phyloP scores from a whole-genome alignment of 2,329 filamentous ascomycete genomes.

The Amesomyces nigricolor region DNA sequence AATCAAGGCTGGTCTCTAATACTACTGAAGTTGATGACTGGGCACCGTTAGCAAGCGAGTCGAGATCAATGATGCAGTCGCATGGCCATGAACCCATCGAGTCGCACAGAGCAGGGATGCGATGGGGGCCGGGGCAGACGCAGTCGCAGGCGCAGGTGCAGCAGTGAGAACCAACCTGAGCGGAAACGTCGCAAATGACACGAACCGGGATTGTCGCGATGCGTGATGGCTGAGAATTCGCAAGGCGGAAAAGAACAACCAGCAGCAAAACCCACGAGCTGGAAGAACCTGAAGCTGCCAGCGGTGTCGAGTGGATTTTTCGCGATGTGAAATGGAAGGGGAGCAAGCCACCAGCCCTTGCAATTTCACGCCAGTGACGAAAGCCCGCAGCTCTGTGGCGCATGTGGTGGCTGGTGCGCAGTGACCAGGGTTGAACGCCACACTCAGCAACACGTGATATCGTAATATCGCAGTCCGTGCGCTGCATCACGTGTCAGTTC shows the following conservation, averaged over 20 bases:
- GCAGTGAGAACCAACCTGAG: background rate
- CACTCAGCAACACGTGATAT: too few species aligned
- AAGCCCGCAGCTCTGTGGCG: background rate
- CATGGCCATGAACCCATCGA: too few species aligned
- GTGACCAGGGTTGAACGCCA: too few species aligned
- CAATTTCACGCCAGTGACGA: slow-evolving; percentile 4
- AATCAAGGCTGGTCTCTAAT: background rate
- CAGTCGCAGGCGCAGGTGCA: too few species aligned
- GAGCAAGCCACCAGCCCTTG: slow-evolving; percentile 1
- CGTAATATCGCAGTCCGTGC: too few species aligned
- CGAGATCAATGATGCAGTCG: background rate
- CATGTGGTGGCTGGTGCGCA: background rate
- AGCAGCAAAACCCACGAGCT: background rate
- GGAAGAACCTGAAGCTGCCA: background rate
- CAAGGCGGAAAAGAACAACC: background rate
- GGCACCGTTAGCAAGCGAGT: background rate
- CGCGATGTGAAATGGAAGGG: background rate
- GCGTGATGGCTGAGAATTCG: background rate
- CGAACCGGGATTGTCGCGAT: too few species aligned
- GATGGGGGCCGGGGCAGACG: too few species aligned
- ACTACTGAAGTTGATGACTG: background rate
- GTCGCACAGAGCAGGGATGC: too few species aligned
- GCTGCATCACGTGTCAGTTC: too few species aligned
- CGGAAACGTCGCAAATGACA: background rate
- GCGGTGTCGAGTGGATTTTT: background rate